Conservation (phyloP, 495 filamentous ascomycete species). For the Tuber umbilicatum region DNA sequence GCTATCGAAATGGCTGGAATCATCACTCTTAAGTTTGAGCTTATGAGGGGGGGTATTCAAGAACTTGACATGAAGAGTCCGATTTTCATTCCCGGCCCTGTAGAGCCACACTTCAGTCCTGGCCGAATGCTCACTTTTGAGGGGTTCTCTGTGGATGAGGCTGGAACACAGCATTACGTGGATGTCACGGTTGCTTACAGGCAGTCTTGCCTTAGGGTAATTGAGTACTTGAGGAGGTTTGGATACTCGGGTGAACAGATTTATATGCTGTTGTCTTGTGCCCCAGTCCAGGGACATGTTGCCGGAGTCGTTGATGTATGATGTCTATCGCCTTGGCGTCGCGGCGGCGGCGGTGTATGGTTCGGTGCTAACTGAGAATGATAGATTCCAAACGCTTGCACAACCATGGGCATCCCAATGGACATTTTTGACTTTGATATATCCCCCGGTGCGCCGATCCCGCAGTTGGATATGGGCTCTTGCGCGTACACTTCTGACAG, state of each 20-base stretch:
- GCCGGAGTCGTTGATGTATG: slow-evolving; percentile 88
- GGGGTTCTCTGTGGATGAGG: slow-evolving; percentile 86
- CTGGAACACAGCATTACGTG: slow-evolving; percentile 87
- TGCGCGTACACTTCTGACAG: slow-evolving; percentile 54
- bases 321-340: slow-evolving; percentile 26
- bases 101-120: slow-evolving; percentile 85
- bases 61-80: slow-evolving; percentile 76
- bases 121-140: slow-evolving; percentile 86
- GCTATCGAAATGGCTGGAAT: slow-evolving; percentile 95
- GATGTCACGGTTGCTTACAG: slow-evolving; percentile 90
- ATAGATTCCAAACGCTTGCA: slow-evolving; percentile 65
- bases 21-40: slow-evolving; percentile 83
- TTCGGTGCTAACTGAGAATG: slow-evolving; percentile 6
- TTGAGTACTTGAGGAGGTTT: slow-evolving; percentile 81
- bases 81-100: slow-evolving; percentile 82
- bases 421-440: slow-evolving; percentile 98
- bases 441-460: slow-evolving; percentile 55
- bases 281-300: slow-evolving; percentile 85
- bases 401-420: slow-evolving; percentile 81
- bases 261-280: slow-evolving; percentile 81
- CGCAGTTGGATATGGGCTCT: slow-evolving; percentile 64
- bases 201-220: slow-evolving; percentile 71
- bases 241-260: slow-evolving; percentile 74
- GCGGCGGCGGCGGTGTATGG: background rate
- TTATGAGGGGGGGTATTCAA: slow-evolving; percentile 76